Conservation (phyloP, 2,329 filamentous ascomycete genomes). For the Chaetomiaceae sp. region DNA sequence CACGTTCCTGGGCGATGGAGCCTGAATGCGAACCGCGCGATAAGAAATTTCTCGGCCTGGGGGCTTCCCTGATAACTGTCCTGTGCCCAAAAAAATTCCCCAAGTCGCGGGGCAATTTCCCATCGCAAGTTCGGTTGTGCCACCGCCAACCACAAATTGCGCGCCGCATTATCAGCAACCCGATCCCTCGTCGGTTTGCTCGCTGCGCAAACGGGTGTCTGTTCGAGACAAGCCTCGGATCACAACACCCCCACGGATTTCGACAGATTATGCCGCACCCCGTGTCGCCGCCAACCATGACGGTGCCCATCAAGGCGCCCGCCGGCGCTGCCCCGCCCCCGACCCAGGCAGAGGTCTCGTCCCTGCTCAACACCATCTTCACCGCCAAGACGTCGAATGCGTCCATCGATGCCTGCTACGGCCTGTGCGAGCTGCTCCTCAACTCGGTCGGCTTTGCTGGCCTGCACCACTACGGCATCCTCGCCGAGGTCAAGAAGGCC, state of each 20-base stretch:
- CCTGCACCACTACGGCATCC: constrained; percentile 49
- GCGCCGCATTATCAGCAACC: neutral
- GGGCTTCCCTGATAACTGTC: neutral
- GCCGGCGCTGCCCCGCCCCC: constrained; percentile 46
- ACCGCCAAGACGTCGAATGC: constrained; percentile 62
- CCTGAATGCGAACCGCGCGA: neutral
- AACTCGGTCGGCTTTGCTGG: constrained; percentile 50
- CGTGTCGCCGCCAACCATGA: constrained; percentile 24
- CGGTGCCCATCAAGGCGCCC: constrained; percentile 26
- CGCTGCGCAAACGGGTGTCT: neutral
- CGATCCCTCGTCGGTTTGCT: neutral
- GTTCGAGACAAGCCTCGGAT: neutral
- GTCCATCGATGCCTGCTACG: constrained; percentile 61
- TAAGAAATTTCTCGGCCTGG: neutral
- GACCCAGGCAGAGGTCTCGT: constrained; percentile 60
- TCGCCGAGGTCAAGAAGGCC: constrained; percentile 61
- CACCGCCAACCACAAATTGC: constrained; percentile 2
- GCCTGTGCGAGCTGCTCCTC: constrained; percentile 55
- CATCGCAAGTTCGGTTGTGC: too few relatives aligned
- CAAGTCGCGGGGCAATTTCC: neutral
- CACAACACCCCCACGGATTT: neutral
- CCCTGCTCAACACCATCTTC: constrained; percentile 64
- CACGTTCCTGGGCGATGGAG: too few relatives aligned
- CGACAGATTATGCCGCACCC: constrained; percentile 18
- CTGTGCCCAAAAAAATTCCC: constrained; percentile 2